Evolutionary conservation across 192 early-diverging fungal species (phyloP).

Genomic region (Rhizophagus clarus): DNA sequence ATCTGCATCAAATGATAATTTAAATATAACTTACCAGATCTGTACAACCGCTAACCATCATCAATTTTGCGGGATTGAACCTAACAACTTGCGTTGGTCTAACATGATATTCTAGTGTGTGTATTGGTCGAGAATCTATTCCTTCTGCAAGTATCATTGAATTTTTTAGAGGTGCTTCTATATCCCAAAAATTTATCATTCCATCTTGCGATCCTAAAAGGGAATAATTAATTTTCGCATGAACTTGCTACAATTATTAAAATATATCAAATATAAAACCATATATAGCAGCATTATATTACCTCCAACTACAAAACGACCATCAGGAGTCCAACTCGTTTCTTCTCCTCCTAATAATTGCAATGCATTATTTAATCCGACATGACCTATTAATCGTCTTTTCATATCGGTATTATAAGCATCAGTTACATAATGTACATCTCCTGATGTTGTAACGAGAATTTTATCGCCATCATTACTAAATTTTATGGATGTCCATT

Average conservation of each 20-base stretch:
- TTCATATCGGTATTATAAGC: conserved; percentile 58
- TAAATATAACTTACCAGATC: conserved; percentile 61
- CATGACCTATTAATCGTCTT: conserved; percentile 47
- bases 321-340: conserved; percentile 72
- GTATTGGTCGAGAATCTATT: conserved; percentile 39
- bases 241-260: neutral
- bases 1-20: neutral
- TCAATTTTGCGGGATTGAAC: conserved; percentile 75
- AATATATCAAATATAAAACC: neutral
- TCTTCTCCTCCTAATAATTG: conserved; percentile 52
- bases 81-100: conserved; percentile 59
- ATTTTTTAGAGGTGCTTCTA: conserved; percentile 46
- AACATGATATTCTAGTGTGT: conserved; percentile 48
- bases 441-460: conserved; percentile 62
- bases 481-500: conserved; percentile 70
- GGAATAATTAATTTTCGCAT: conserved; percentile 3
- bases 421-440: conserved; percentile 67
- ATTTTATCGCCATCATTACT: conserved; percentile 76
- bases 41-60: conserved; percentile 69
- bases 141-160: conserved; percentile 31
- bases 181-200: conserved; percentile 65
- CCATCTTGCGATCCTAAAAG: conserved; percentile 65
- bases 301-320: conserved; percentile 70
- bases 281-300: conserved; percentile 6
- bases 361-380: conserved; percentile 32